These are phyloP conservation scores for Dactylellina parvicollis DNA, from an alignment of 2,329 filamentous ascomycete species.

Conservation along the genomic window DNA sequence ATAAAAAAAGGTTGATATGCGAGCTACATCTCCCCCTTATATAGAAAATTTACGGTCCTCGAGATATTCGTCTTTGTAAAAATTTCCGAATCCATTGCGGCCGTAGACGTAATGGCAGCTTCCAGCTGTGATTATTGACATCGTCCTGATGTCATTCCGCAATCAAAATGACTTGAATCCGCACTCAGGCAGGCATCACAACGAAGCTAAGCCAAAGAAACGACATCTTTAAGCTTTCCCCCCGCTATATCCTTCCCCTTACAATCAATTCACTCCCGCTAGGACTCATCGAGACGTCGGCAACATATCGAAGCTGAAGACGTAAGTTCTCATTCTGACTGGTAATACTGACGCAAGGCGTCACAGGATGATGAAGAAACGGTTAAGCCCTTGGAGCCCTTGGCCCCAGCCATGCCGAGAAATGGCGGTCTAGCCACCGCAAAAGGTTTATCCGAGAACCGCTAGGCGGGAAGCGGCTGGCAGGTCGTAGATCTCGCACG, in stretches of 20 bases:
- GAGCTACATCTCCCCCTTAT: slow-evolving; percentile 22
- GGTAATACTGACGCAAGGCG: slow-evolving; percentile 50
- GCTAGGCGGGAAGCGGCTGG: slow-evolving; percentile 4
- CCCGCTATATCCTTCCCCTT: slow-evolving; percentile 19
- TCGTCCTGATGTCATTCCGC: slow-evolving; percentile 45
- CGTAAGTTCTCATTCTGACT: background rate
- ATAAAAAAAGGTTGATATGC: background rate
- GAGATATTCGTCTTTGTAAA: background rate
- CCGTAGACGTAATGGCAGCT: slow-evolving; percentile 34
- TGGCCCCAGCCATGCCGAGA: background rate
- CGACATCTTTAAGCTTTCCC: background rate
- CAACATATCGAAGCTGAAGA: slow-evolving; percentile 12
- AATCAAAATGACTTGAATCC: background rate
- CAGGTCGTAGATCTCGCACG: background rate
- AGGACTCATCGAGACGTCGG: too few relatives aligned
- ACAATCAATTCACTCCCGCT: background rate
- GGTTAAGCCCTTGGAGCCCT: background rate
- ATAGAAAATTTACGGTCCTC: slow-evolving; percentile 29
- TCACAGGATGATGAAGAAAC: slow-evolving; percentile 16
- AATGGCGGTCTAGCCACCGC: slow-evolving; percentile 1
- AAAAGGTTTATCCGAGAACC: slow-evolving; percentile 13
- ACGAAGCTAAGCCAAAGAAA: slow-evolving; percentile 18
- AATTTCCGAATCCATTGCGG: slow-evolving; percentile 1
- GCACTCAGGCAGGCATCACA: slow-evolving; percentile 31
- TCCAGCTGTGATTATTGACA: slow-evolving; percentile 23